Percentiles rank a stretch among this genome's conserved stretches.
Conservation (phyloP, 2,329 filamentous ascomycete species). For the Penicillium sp. region DNA sequence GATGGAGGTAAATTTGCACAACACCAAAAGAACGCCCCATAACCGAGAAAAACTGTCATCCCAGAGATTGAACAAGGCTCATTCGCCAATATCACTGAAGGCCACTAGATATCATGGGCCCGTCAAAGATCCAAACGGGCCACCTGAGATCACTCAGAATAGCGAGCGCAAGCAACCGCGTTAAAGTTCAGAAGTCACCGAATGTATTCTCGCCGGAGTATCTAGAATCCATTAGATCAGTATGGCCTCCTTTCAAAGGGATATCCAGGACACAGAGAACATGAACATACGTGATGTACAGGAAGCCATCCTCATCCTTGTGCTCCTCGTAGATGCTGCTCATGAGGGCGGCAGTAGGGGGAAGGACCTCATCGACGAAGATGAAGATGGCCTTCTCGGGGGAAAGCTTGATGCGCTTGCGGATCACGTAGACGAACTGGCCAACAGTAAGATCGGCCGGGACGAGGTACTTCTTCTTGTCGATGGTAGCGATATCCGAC, state of each 20-base stretch:
- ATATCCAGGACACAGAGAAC: not conserved
- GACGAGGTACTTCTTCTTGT: slow-evolving; percentile 99
- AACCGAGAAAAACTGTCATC: slow-evolving; percentile 12
- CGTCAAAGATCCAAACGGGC: slow-evolving; percentile 1
- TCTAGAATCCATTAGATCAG: slow-evolving; percentile 40
- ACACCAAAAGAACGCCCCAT: slow-evolving; percentile 24
- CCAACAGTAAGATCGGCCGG: slow-evolving; percentile 96
- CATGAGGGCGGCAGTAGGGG: slow-evolving; percentile 95
- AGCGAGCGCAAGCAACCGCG: slow-evolving; percentile 8
- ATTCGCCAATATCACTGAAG: slow-evolving; percentile 3
- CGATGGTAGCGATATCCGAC: slow-evolving; percentile 97
- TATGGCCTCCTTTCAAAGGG: slow-evolving; percentile 1
- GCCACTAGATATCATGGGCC: not conserved
- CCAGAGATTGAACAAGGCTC: slow-evolving; percentile 10
- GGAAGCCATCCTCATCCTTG: slow-evolving; percentile 83
- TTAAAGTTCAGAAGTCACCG: slow-evolving; percentile 48
- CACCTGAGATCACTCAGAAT: slow-evolving; percentile 7
- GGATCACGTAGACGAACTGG: slow-evolving; percentile 99
- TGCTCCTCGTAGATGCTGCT: slow-evolving; percentile 99
- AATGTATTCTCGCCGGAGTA: slow-evolving; percentile 99
- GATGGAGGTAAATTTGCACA: slow-evolving; percentile 15
- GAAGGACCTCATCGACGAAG: slow-evolving; percentile 97
- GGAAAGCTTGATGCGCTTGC: slow-evolving; percentile 98
- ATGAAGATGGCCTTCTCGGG: slow-evolving; percentile 99
- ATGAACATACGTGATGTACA: slow-evolving; percentile 83